These are phyloP conservation scores for Pyricularia pennisetigena DNA, from an alignment of 2,329 filamentous ascomycete species.

Conservation along the genomic window DNA sequence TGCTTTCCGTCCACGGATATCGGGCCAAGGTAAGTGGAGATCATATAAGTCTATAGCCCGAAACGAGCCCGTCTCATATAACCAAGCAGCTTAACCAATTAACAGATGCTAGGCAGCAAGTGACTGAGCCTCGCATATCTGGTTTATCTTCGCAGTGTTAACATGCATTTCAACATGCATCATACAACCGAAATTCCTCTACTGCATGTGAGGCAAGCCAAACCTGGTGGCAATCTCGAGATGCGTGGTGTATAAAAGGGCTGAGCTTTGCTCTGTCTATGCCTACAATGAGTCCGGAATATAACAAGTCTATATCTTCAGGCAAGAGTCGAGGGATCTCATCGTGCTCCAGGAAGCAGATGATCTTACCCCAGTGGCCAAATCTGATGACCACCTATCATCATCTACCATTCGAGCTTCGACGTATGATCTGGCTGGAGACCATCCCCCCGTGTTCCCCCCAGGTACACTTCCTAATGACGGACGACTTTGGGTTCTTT, in stretches of 20 bases:
- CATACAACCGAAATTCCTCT: background rate
- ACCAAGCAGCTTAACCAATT: background rate
- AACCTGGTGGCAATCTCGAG: background rate
- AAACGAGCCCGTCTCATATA: background rate
- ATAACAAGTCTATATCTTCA: background rate
- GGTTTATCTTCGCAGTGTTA: background rate
- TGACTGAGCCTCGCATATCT: background rate
- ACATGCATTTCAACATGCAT: background rate
- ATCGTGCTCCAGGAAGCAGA: background rate
- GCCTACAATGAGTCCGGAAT: background rate
- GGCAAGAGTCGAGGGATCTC: background rate
- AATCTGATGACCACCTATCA: background rate
- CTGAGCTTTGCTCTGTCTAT: background rate
- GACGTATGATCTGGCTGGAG: background rate
- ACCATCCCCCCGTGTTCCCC: background rate
- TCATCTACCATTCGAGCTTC: background rate
- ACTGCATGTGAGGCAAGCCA: background rate
- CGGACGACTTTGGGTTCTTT: background rate
- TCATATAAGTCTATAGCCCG: no score
- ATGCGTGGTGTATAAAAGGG: background rate
- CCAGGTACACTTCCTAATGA: background rate
- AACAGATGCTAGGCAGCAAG: background rate
- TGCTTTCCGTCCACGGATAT: no score
- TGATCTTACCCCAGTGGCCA: background rate
- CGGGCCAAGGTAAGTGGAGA: no score